A percentile compares a stretch with the other conserved stretches of the same genome.
These are phyloP conservation scores for Pleurotus tuoliensis DNA, from an alignment of 768 basidiomycete species.

Conservation along the genomic window DNA sequence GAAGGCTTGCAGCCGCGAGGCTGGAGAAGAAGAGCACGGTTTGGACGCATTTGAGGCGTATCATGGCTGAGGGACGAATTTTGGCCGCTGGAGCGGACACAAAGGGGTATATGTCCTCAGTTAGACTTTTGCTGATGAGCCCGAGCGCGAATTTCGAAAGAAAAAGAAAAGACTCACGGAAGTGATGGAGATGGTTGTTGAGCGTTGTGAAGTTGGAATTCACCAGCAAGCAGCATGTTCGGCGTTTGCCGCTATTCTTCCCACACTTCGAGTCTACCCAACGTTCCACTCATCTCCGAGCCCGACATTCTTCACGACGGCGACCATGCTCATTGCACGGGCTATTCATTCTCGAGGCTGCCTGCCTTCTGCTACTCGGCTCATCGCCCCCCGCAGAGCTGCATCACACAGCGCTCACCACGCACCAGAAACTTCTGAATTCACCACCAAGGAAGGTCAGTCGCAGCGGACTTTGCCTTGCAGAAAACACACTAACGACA, in stretches of 20 bases:
- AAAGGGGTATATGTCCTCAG: constrained; percentile 2
- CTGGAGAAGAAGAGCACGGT: constrained; percentile 23
- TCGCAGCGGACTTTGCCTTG: not conserved
- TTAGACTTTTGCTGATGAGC: not conserved
- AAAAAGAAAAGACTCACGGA: constrained; percentile 1
- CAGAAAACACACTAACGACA: not conserved
- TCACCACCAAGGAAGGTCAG: constrained; percentile 56
- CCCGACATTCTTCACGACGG: not conserved
- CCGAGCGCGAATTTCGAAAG: not conserved
- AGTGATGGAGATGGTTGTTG: not conserved
- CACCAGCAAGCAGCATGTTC: not conserved
- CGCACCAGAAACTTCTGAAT: constrained; percentile 38
- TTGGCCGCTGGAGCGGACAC: not conserved
- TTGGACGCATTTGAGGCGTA: constrained; percentile 11
- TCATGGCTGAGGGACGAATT: not conserved
- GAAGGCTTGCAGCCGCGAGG: constrained; percentile 39
- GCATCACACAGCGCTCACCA: constrained; percentile 31
- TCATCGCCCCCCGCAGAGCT: constrained; percentile 39
- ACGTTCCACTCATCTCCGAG: not conserved
- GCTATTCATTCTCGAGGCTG: constrained; percentile 20
- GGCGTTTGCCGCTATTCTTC: not conserved
- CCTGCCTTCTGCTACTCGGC: constrained; percentile 9
- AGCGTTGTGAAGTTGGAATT: constrained; percentile 2
- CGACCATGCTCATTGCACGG: constrained; percentile 41
- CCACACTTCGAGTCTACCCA: not conserved